A percentile compares a stretch with the other conserved stretches of the same genome.
phyloP scores from a whole-genome alignment of 2,329 filamentous ascomycete species.

The Endothia cerciana region DNA sequence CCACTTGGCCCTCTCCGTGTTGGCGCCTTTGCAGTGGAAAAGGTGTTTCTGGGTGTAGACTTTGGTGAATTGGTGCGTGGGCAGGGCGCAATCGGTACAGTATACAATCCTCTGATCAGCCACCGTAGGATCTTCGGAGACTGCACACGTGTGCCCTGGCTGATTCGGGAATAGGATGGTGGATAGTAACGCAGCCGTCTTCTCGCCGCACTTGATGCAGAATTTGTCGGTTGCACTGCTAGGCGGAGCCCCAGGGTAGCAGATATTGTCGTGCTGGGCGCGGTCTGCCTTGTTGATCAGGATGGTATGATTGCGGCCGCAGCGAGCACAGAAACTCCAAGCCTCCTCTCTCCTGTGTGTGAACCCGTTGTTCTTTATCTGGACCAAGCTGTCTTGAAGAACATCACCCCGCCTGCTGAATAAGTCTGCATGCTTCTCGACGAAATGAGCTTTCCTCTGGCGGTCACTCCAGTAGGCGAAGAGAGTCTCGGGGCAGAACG shows the following conservation, averaged over 20 bases:
- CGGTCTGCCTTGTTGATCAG: constrained; percentile 28
- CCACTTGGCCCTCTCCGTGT: constrained; percentile 7
- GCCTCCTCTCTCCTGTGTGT: constrained; percentile 24
- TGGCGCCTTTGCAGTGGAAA: constrained; percentile 25
- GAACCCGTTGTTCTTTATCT: constrained; percentile 5
- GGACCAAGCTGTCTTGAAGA: background rate
- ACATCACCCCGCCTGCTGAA: constrained; percentile 24
- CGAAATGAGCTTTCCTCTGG: constrained; percentile 37
- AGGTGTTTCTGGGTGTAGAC: constrained; percentile 24
- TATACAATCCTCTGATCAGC: background rate
- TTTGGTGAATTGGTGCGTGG: constrained; percentile 13
- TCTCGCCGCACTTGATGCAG: constrained; percentile 24
- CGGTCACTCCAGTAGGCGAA: constrained; percentile 37
- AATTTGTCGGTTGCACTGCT: background rate
- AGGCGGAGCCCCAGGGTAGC: constrained; percentile 18
- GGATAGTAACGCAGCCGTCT: background rate
- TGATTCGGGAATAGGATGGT: background rate
- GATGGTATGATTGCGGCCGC: constrained; percentile 27
- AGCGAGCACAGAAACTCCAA: constrained; percentile 31
- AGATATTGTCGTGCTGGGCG: constrained; percentile 29
- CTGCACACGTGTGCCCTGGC: background rate
- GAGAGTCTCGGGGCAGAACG: constrained; percentile 41
- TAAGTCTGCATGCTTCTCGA: constrained; percentile 35
- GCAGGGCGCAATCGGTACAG: constrained; percentile 24
- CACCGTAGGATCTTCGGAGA: background rate